Base-by-base conservation (phyloP, 345 rosid genomes). In the Dimocarpus longan region DNA sequence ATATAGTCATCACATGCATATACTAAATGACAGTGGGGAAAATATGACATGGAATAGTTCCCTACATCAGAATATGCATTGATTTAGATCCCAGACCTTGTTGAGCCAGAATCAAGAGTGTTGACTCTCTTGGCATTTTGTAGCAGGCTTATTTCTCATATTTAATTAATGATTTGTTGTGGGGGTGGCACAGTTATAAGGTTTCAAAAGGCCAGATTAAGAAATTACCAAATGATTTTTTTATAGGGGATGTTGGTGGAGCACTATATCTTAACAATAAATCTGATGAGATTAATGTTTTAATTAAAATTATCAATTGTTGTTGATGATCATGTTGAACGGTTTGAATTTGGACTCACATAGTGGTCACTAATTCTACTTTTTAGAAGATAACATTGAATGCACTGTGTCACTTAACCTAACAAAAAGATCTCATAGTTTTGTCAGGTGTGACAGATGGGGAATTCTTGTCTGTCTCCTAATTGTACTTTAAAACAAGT, bases 191-290 rank as follows among this genome's bases (percentile, higher is more conserved):
- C 56, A 26, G 8, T n/a, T n/a, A n/a, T n/a, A 26, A 42, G 78
- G 2, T 21, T n/a, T 52, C 43, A 37, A 66, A n/a, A 63, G 46
- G 72, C 65, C 43, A 64, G 21, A 46, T 62, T 15, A 75, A 75
- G 21, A 42, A 32, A 48, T 16, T 1, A 52, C 57, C 71, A 52
- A 21, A 5, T 40, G 62, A 65, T 64, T 15, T 19, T 42, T 65
- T 32, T 22, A 52, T 18, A 22, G 65, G 72, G 67, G 64, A 73
- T 39, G 43, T 42, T 26, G 80, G 83, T 80, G 83, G 83, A 76
- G 80, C 83, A 80, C 77, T 80, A 42, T 44, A 57, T 71, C 43
- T 24, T 21, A 22, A 60, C 67, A 43, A 66, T 40, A 43, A 26
- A 46, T 67, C 46, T 65, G 13, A 37, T 15, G 37, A 26, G 46